A percentile compares a stretch with the other conserved stretches of the same genome.
phyloP scores from a whole-genome alignment of 441 rosid species.

The Mallotus repandus region DNA sequence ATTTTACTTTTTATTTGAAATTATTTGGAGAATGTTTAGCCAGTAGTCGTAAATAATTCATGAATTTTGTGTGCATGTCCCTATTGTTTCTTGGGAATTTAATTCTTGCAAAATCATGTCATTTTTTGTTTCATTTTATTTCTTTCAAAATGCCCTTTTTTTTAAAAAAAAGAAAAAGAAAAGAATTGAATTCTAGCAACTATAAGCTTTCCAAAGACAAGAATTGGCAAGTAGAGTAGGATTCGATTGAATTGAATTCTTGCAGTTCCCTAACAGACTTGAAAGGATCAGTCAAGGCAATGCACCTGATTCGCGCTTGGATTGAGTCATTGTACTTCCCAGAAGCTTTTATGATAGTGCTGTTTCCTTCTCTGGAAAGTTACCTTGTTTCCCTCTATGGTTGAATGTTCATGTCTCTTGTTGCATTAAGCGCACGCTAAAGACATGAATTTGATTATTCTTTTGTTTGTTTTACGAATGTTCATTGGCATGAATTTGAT shows the following conservation, averaged over 20 bases:
- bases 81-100: too few species aligned
- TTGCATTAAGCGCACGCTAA: not conserved
- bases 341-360: not conserved
- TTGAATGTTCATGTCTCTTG: not conserved
- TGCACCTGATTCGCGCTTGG: too few species aligned
- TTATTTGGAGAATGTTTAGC: not conserved
- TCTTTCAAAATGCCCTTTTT: too few species aligned
- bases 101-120: too few species aligned
- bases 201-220: too few species aligned
- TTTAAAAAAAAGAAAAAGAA: too few species aligned
- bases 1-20: not conserved
- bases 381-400: not conserved
- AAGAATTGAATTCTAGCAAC: too few species aligned
- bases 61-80: not conserved
- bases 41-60: not conserved
- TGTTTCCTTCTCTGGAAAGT: not conserved
- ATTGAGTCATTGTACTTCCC: not conserved
- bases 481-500: constrained; percentile 7
- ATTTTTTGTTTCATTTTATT: too few species aligned
- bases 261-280: too few species aligned
- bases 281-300: too few species aligned
- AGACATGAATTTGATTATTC: not conserved
- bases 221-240: too few species aligned
- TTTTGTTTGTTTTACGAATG: constrained; percentile 1
- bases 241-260: too few species aligned